Base-by-base conservation (phyloP, 139 green algal genomes). In the Chlorella sp. region DNA sequence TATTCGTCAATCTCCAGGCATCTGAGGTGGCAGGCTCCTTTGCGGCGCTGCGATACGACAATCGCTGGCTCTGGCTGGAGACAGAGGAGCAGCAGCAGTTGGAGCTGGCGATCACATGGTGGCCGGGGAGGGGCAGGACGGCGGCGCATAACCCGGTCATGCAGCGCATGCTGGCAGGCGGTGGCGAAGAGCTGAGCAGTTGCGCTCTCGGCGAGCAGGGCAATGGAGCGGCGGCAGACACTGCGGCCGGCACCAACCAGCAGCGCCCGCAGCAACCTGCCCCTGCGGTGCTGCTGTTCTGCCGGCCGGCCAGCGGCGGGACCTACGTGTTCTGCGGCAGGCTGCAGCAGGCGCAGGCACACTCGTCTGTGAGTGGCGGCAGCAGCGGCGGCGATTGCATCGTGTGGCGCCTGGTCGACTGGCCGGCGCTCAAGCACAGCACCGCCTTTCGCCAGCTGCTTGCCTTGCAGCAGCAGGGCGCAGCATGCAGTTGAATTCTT, bases 1-100 rank as follows among this genome's bases (percentile, higher is more conserved):
- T 83, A 11, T 83, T 83, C 48, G 61, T 83, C 5, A 83, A 73
- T 31, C 12, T 83, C 23, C 70, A 48, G 4, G 40, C 46, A 67
- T 29, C 29, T 29, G 8, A 41, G 40, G 17, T 33, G 25, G 38
- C n/a, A 15, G 41, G 50, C 36, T 0, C 7, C 29, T 0, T 43
- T 23, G 38, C 43, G 40, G 43, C 36, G 42, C 14, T 27, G 19
- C 7, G 27, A 46, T 83, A 83, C 15, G 35, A 35, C 1, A 83
- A 83, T 33, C 31, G 59, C 5, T 79, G 74, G 5, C 15, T 72
- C 8, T 71, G 63, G 67, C 33, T 63, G 56, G 67, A 1, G 23
- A 36, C 35, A 51, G 35, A 19, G 66, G 45, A 61, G 51, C 50
- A 40, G 51, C 0, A 23, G 7, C 5, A 29, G 36, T 35, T 27